These are phyloP conservation scores for Endocalyx cinctus DNA, from an alignment of 2,329 filamentous ascomycete genomes.

Conservation along the genomic window DNA sequence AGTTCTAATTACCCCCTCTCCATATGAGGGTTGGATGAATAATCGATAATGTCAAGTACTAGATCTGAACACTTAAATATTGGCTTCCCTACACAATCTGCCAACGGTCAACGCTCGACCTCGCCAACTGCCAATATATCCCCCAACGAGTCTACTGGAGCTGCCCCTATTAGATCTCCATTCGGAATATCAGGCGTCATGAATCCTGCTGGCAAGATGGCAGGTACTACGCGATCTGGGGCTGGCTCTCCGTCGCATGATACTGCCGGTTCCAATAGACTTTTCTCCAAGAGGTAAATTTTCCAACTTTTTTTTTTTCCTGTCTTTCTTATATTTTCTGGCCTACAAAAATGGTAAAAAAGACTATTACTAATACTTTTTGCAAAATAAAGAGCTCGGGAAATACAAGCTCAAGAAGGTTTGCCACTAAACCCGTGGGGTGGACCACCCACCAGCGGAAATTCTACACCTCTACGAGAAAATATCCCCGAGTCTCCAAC, in stretches of 20 bases:
- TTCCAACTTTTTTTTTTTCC: not conserved
- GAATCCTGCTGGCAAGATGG: slow-evolving; percentile 55
- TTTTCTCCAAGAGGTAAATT: slow-evolving; percentile 89
- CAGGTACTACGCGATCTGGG: slow-evolving; percentile 66
- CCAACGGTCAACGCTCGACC: slow-evolving; percentile 66
- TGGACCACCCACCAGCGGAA: slow-evolving; percentile 91
- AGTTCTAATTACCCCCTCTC: slow-evolving; percentile 25
- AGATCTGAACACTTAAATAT: slow-evolving; percentile 84
- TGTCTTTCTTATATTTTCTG: slow-evolving; percentile 13
- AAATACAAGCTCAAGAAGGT: slow-evolving; percentile 96
- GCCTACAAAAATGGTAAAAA: too few species aligned
- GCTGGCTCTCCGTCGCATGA: slow-evolving; percentile 97
- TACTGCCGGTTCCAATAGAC: slow-evolving; percentile 60
- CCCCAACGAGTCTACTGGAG: slow-evolving; percentile 66
- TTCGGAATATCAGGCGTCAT: slow-evolving; percentile 65
- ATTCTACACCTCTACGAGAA: slow-evolving; percentile 92
- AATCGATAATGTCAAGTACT: slow-evolving; percentile 92
- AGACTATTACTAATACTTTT: slow-evolving; percentile 12
- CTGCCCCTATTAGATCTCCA: slow-evolving; percentile 62
- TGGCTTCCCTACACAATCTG: slow-evolving; percentile 70
- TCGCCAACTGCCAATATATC: slow-evolving; percentile 69
- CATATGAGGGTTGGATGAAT: slow-evolving; percentile 51
- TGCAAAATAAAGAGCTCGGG: slow-evolving; percentile 70
- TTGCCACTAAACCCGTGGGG: slow-evolving; percentile 75
- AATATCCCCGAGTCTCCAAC: slow-evolving; percentile 96